These are phyloP conservation scores for Colletotrichum sp. DNA, from an alignment of 2,329 filamentous ascomycete species.

Conservation along the genomic window DNA sequence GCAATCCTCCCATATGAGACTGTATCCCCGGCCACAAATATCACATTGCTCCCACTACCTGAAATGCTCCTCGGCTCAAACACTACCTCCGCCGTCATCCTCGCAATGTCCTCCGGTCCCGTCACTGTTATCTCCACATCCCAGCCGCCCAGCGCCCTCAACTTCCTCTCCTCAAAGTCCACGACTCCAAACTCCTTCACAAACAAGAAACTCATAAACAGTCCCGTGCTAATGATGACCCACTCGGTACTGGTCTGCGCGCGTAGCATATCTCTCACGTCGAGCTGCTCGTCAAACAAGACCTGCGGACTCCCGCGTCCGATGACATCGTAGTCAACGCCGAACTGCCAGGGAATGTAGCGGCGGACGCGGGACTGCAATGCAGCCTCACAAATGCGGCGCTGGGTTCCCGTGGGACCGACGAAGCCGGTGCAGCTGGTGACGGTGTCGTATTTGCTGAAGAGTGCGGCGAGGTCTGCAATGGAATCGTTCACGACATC, in stretches of 20 bases:
- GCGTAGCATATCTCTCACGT: conserved; percentile 59
- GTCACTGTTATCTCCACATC: conserved; percentile 68
- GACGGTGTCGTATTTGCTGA: conserved; percentile 55
- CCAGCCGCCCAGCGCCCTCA: conserved; percentile 66
- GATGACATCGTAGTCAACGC: conserved; percentile 72
- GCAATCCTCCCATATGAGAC: conserved; percentile 61
- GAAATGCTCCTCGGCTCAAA: conserved; percentile 39
- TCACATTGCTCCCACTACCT: conserved; percentile 40
- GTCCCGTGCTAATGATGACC: conserved; percentile 70
- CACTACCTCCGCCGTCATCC: conserved; percentile 61
- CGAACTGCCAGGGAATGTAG: conserved; percentile 77
- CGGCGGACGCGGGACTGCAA: conserved; percentile 53
- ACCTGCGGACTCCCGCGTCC: conserved; percentile 64
- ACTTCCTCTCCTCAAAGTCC: conserved; percentile 43
- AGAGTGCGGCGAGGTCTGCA: conserved; percentile 43
- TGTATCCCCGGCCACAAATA: conserved; percentile 68
- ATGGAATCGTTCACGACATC: conserved; percentile 46
- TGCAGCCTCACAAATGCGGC: conserved; percentile 61
- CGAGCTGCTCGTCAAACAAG: conserved; percentile 71
- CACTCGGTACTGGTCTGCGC: conserved; percentile 55
- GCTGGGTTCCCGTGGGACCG: conserved; percentile 57
- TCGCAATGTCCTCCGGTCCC: conserved; percentile 67
- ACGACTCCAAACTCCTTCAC: conserved; percentile 67
- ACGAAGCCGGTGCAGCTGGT: conserved; percentile 68
- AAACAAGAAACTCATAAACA: conserved; percentile 76